Conservation (phyloP, 306 rosid genomes). For the Cotoneaster glaucophyllus region DNA sequence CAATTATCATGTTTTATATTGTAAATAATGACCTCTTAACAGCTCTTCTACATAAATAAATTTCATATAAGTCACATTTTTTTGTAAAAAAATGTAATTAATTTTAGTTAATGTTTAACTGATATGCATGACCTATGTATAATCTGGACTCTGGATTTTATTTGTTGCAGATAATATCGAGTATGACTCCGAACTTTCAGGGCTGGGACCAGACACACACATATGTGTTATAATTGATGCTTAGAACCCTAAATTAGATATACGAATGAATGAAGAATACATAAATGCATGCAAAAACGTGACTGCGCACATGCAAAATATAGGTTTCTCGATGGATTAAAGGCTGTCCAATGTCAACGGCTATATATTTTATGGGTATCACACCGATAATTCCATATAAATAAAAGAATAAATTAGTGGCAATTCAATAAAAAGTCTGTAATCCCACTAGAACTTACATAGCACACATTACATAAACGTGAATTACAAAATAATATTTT, state of each 20-base stretch:
- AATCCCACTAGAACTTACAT: neutral
- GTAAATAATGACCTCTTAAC: neutral
- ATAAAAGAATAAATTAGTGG: neutral
- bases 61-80: neutral
- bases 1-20: neutral
- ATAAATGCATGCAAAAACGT: neutral
- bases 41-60: neutral
- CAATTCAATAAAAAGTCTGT: neutral
- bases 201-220: neutral
- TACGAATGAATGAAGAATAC: neutral
- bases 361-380: neutral
- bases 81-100: neutral
- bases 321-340: neutral
- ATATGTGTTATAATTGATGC: conserved; percentile 1
- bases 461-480: neutral
- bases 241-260: neutral
- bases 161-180: neutral
- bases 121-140: neutral
- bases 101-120: neutral
- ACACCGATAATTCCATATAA: neutral
- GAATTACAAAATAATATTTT: neutral
- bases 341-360: neutral
- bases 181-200: neutral
- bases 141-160: neutral
- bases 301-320: neutral